Percentiles rank a stretch among this genome's conserved stretches.
Conservation (phyloP, 2,329 filamentous ascomycete species). For the Microdochium nivale region DNA sequence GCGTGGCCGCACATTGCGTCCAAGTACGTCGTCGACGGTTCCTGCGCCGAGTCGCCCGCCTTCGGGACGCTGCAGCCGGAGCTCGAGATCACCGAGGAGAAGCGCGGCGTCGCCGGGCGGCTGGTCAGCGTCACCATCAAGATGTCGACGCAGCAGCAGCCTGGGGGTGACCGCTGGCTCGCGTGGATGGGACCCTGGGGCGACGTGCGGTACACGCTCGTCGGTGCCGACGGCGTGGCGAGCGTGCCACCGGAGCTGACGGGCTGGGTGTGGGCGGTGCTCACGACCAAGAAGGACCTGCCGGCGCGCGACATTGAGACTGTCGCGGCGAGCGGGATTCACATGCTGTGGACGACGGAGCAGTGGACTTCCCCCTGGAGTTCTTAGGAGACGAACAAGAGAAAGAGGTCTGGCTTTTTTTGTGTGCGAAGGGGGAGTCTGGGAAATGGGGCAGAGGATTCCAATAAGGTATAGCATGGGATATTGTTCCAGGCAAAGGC, state of each 20-base stretch:
- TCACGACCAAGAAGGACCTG: conserved; percentile 17
- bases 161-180: conserved; percentile 16
- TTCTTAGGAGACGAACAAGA: not conserved
- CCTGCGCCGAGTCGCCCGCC: conserved; percentile 8
- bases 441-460: too few species aligned
- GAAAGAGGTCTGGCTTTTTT: not conserved
- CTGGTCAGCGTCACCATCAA: conserved; percentile 13
- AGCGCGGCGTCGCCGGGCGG: conserved; percentile 7
- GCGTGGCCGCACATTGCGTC: conserved; percentile 21
- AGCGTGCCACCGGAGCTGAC: conserved; percentile 21
- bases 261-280: conserved; percentile 25
- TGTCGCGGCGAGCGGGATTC: not conserved
- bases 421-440: not conserved
- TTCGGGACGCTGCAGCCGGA: conserved; percentile 11
- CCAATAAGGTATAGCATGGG: too few species aligned
- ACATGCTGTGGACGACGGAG: not conserved
- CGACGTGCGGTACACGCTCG: conserved; percentile 18
- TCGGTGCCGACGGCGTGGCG: conserved; percentile 12
- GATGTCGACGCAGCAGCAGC: conserved; percentile 7
- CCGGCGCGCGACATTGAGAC: conserved; percentile 8
- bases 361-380: not conserved
- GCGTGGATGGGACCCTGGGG: conserved; percentile 29
- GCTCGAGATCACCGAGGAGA: conserved; percentile 11
- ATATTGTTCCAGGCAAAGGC: too few species aligned
- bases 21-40: conserved; percentile 18